Conservation (phyloP, 2,329 filamentous ascomycete genomes). For the Ophiognomonia clavigignenti-juglandacearum region DNA sequence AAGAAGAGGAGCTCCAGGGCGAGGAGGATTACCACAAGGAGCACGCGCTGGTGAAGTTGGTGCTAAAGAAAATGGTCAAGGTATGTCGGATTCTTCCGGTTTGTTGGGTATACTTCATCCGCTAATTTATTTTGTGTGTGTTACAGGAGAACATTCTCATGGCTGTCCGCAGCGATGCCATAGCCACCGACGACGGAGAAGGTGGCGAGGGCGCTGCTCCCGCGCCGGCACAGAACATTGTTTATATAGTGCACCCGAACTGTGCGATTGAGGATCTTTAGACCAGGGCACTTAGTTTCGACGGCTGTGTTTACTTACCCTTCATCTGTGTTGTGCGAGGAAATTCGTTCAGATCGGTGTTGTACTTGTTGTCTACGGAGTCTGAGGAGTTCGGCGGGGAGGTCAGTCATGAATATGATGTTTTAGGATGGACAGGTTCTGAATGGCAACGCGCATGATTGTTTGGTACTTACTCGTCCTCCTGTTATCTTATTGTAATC, state of each 20-base stretch:
- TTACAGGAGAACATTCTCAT: constrained; percentile 82
- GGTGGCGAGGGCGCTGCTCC: constrained; percentile 40
- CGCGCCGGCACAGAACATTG: constrained; percentile 43
- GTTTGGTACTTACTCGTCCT: neutral
- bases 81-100: constrained; percentile 59
- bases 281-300: constrained; percentile 10
- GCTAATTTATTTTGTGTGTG: constrained; percentile 22
- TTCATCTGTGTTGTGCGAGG: neutral
- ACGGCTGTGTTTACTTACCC: neutral
- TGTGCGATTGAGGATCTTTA: constrained; percentile 69
- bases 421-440: neutral
- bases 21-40: constrained; percentile 80
- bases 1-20: constrained; percentile 73
- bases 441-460: neutral
- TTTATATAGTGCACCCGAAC: constrained; percentile 93
- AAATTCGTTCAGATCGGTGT: neutral
- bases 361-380: neutral
- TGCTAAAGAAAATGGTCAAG: constrained; percentile 94
- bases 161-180: constrained; percentile 63
- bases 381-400: constrained; percentile 7
- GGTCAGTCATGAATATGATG: constrained; percentile 2
- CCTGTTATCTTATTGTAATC: neutral
- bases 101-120: constrained; percentile 1
- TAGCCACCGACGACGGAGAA: constrained; percentile 38
- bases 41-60: constrained; percentile 69